A percentile compares a stretch with the other conserved stretches of the same genome.
Conservation (phyloP, 225 moss, liverwort and hornwort genomes). For the Polytrichum formosum region DNA sequence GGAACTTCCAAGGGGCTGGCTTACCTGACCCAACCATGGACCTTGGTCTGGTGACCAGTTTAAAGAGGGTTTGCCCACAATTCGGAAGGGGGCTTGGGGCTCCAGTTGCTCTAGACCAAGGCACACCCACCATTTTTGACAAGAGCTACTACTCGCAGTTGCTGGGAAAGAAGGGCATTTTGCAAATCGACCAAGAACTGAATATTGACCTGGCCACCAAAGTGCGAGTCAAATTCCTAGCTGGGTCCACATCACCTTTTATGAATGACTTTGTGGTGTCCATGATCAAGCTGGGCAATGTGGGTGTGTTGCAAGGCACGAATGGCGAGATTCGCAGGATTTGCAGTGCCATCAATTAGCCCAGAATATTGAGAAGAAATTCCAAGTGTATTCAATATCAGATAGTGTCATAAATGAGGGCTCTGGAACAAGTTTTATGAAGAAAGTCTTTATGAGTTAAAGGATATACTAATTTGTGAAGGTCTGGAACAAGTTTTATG, state of each 20-base stretch:
- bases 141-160: slow-evolving; percentile 24
- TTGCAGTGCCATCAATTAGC: slow-evolving; percentile 17
- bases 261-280: neutral
- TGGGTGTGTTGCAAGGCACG: slow-evolving; percentile 28
- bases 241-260: slow-evolving; percentile 4
- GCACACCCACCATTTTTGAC: slow-evolving; percentile 17
- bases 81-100: slow-evolving; percentile 11
- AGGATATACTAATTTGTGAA: too few species aligned
- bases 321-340: slow-evolving; percentile 36
- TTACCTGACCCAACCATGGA: slow-evolving; percentile 35
- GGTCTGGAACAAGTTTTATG: too few species aligned
- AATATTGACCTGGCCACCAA: slow-evolving; percentile 6
- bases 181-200: slow-evolving; percentile 30
- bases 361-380: too few species aligned
- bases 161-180: slow-evolving; percentile 12
- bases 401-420: too few species aligned
- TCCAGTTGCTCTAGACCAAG: slow-evolving; percentile 27
- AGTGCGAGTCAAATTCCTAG: neutral
- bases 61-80: slow-evolving; percentile 15
- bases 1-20: slow-evolving; percentile 17
- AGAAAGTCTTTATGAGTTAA: too few species aligned
- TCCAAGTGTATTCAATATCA: too few species aligned
- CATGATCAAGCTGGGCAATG: slow-evolving; percentile 18
- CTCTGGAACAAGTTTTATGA: too few species aligned
- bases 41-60: slow-evolving; percentile 4